Percentiles rank a stretch among this genome's conserved stretches.
These are phyloP conservation scores for Coemansia sp. DNA, from an alignment of 192 early-diverging fungal species.

Conservation along the genomic window DNA sequence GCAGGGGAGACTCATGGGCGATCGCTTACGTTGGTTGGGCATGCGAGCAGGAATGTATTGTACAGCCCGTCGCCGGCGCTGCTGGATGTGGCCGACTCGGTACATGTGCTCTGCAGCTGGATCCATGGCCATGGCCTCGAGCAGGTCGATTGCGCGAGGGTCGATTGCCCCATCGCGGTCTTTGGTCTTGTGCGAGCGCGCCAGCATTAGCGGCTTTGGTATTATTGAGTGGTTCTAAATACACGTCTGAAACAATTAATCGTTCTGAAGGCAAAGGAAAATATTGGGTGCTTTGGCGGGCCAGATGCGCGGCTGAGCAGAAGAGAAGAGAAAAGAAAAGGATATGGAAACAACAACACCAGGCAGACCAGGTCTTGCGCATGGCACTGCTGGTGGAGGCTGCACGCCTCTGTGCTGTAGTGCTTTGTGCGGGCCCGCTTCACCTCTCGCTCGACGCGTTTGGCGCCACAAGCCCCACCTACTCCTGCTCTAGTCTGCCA, in stretches of 20 bases:
- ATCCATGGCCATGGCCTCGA: slow-evolving; percentile 31
- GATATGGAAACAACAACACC: background rate
- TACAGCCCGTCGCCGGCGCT: slow-evolving; percentile 28
- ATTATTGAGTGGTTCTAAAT: background rate
- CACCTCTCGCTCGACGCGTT: background rate
- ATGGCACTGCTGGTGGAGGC: background rate
- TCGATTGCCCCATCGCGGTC: slow-evolving; percentile 18
- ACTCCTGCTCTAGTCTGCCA: background rate
- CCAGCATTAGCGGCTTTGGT: slow-evolving; percentile 16
- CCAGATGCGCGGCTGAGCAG: background rate
- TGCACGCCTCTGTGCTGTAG: background rate
- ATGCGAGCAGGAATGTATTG: slow-evolving; percentile 21
- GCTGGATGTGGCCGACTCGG: slow-evolving; percentile 15
- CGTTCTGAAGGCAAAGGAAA: background rate
- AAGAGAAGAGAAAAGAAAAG: slow-evolving; percentile 7
- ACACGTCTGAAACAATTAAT: background rate
- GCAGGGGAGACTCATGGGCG: background rate
- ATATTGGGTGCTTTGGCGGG: background rate
- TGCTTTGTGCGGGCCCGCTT: background rate
- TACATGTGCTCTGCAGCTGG: slow-evolving; percentile 12
- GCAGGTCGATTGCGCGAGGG: slow-evolving; percentile 19
- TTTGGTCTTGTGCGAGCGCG: slow-evolving; percentile 16
- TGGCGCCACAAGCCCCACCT: slow-evolving; percentile 16
- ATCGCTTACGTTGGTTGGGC: slow-evolving; percentile 26
- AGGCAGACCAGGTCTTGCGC: background rate